These are phyloP conservation scores for Chalciporus piperatus DNA, from an alignment of 768 basidiomycete species.

Conservation along the genomic window DNA sequence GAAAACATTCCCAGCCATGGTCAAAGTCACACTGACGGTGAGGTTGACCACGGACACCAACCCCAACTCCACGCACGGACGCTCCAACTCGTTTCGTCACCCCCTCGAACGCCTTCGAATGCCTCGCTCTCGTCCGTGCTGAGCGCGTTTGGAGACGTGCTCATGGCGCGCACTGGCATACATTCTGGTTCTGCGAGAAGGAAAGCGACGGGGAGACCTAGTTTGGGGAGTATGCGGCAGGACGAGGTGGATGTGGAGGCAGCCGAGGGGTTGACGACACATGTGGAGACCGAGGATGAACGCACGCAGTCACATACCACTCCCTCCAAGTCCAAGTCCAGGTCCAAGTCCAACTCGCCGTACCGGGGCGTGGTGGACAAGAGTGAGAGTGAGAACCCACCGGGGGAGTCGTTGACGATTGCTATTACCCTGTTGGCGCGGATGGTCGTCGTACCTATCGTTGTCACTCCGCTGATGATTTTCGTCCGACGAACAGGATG, in stretches of 20 bases:
- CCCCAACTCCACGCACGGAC: neutral
- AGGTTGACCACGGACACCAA: neutral
- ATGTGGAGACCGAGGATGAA: constrained; percentile 3
- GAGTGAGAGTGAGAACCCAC: constrained; percentile 15
- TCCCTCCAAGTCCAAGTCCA: neutral
- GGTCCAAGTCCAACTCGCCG: no score
- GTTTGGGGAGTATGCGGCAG: neutral
- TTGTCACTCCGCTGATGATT: constrained; percentile 76
- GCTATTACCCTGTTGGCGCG: constrained; percentile 77
- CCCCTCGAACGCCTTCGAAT: constrained; percentile 11
- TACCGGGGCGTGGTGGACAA: neutral
- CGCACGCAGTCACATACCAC: neutral
- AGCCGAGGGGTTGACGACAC: constrained; percentile 1
- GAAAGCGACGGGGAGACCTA: neutral
- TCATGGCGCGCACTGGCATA: constrained; percentile 9
- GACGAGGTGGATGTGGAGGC: constrained; percentile 8
- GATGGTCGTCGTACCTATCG: constrained; percentile 82
- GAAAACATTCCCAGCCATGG: neutral
- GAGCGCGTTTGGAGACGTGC: constrained; percentile 16
- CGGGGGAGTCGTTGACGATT: constrained; percentile 81
- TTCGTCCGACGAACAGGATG: constrained; percentile 51
- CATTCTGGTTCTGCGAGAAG: neutral
- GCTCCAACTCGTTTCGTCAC: neutral
- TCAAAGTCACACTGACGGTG: neutral
- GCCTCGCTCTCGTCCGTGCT: constrained; percentile 21